phyloP scores from a whole-genome alignment of 495 filamentous ascomycete genomes.

The Xylaria sp. region DNA sequence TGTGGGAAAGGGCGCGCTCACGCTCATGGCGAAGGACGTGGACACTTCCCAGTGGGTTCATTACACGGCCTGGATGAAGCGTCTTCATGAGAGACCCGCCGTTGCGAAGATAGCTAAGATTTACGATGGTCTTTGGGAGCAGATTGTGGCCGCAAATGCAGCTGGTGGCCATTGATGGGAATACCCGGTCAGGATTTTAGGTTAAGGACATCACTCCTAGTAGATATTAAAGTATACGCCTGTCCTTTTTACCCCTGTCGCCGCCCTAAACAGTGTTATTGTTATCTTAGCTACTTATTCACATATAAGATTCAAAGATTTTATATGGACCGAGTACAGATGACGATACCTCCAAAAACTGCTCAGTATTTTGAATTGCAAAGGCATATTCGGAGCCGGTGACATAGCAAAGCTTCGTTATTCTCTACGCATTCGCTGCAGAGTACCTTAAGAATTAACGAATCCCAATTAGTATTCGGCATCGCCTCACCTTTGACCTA shows the following conservation, averaged over 20 bases:
- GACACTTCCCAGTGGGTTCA: conserved; percentile 12
- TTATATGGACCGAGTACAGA: neutral
- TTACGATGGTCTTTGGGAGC: conserved; percentile 8
- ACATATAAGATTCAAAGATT: neutral
- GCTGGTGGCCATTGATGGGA: neutral
- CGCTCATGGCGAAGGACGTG: conserved; percentile 15
- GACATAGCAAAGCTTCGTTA: neutral
- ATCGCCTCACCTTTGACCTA: too few species aligned
- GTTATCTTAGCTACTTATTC: neutral
- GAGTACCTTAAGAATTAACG: too few species aligned
- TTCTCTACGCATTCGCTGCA: neutral
- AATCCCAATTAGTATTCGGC: too few species aligned
- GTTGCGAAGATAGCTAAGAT: conserved; percentile 12
- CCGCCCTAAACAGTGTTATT: neutral
- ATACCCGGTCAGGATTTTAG: neutral
- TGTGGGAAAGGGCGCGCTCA: neutral
- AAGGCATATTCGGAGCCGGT: too few species aligned
- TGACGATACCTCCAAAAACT: neutral
- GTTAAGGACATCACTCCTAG: neutral
- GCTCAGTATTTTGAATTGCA: too few species aligned
- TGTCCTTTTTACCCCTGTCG: neutral
- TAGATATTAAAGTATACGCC: neutral
- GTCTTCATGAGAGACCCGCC: conserved; percentile 7
- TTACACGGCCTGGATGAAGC: conserved; percentile 21
- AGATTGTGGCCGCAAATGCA: neutral